Conservation (phyloP, 1,284 basidiomycete genomes). For the Rhodotorula sp. region DNA sequence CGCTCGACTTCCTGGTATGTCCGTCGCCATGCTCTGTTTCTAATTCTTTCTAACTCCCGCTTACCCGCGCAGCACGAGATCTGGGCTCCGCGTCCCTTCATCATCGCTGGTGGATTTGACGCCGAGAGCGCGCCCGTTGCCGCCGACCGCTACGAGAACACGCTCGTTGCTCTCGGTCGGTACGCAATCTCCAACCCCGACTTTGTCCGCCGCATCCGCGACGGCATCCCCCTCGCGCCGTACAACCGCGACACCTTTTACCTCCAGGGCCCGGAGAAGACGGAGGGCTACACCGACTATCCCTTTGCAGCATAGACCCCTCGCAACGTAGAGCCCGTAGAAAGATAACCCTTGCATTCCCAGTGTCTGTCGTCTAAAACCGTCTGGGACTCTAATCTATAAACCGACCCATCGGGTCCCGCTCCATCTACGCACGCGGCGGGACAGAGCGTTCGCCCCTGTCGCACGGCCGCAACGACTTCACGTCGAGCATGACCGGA, state of each 20-base stretch:
- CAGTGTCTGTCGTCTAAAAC: no score
- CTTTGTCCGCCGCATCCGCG: slow-evolving; percentile 56
- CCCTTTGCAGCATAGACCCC: slow-evolving; percentile 8
- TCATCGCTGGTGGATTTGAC: slow-evolving; percentile 50
- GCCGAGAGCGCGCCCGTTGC: slow-evolving; percentile 45
- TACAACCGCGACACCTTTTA: slow-evolving; percentile 41
- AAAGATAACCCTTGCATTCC: no score
- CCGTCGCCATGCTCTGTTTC: neutral
- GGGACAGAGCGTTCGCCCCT: no score
- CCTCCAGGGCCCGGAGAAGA: slow-evolving; percentile 19
- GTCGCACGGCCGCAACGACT: no score
- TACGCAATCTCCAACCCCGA: slow-evolving; percentile 59
- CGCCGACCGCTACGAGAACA: slow-evolving; percentile 50
- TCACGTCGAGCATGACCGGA: no score
- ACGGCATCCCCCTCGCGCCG: slow-evolving; percentile 46
- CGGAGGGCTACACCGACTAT: slow-evolving; percentile 38
- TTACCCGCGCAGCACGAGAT: slow-evolving; percentile 20
- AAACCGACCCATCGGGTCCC: no score
- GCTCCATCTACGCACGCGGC: no score
- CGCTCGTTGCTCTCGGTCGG: slow-evolving; percentile 57
- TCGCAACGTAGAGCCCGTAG: neutral
- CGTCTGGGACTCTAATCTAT: no score
- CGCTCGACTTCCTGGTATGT: slow-evolving; percentile 35
- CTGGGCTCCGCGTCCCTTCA: slow-evolving; percentile 25
- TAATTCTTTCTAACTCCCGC: neutral